Base-by-base conservation (phyloP, 1,284 basidiomycete species). In the Fomitiporia mediterranea region DNA sequence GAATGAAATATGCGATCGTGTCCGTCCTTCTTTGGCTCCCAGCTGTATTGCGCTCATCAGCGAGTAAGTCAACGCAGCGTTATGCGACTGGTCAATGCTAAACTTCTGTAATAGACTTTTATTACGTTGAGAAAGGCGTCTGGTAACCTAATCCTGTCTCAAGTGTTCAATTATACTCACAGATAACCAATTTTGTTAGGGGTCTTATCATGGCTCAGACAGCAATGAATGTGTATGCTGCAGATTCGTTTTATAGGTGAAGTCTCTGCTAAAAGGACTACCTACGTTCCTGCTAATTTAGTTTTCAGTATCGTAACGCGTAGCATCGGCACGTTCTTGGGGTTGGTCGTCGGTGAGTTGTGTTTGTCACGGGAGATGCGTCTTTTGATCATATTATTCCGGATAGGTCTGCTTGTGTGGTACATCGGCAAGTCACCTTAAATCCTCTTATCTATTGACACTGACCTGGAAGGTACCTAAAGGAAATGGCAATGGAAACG, bases 161-260 rank as follows among this genome's bases (percentile, higher is more conserved):
- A 21, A 30, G 25, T 52, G 32, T 15, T 13, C 4, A 5, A 42
- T 17, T 9, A 19, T 51, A 11, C 3, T 46, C 49, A 51, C n/a
- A 52, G n/a, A 38, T 2, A n/a, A 4, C 11, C n/a, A 34, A 17
- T 7, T 19, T 46, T 3, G 6, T 32, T 49, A 75, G 83, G 83
- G 83, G 82, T 2, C 66, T 85, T 55, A 84, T 86, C 65, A 86
- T 85, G 82, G 76, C 81, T 0, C 84, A 86, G 63, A 83, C 80
- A 0, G 81, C 81, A 1, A 62, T 87, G 48, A 83, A 80, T 40
- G 74, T 86, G 8, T 83, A 78, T 58, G 76, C 78, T 0, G 81
- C 82, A 7, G 83, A 86, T 63, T 83, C 85, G 63, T 74, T 86
- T 11, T 75, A 70, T 62, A 75, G 76, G 68, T 81, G 70, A 27